Conservation (phyloP, 2,329 filamentous ascomycete genomes). For the Teratosphaeriaceae sp. region DNA sequence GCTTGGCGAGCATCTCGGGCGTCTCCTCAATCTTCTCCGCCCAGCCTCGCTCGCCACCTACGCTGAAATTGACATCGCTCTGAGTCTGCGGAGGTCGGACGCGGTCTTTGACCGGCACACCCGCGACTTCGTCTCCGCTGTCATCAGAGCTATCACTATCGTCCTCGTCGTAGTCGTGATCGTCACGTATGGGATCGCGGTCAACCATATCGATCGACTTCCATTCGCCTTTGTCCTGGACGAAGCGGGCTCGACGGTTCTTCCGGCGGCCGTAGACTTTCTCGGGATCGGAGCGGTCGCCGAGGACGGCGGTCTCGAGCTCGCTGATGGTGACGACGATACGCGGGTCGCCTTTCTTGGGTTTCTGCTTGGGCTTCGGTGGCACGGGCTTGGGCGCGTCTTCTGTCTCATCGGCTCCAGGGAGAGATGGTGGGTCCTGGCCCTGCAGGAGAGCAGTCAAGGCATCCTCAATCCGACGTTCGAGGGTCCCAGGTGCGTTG, state of each 20-base stretch:
- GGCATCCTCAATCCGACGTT: constrained; percentile 47
- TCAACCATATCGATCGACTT: constrained; percentile 40
- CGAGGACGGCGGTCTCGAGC: constrained; percentile 48
- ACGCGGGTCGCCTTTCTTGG: constrained; percentile 45
- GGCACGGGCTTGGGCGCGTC: constrained; percentile 12
- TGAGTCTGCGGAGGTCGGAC: constrained; percentile 35
- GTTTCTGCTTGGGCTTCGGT: constrained; percentile 24
- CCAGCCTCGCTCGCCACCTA: constrained; percentile 50
- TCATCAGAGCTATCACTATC: constrained; percentile 3
- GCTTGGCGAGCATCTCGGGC: constrained; percentile 44
- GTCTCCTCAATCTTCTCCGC: constrained; percentile 49
- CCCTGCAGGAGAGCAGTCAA: constrained; percentile 40
- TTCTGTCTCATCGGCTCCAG: not conserved
- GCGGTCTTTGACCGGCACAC: constrained; percentile 7
- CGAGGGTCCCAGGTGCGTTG: constrained; percentile 29
- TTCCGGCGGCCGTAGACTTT: constrained; percentile 41
- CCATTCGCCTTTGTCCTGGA: constrained; percentile 34
- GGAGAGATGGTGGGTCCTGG: constrained; percentile 11
- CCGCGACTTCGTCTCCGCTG: constrained; percentile 13
- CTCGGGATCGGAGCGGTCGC: constrained; percentile 37
- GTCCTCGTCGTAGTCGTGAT: not conserved
- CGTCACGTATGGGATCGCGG: constrained; percentile 1
- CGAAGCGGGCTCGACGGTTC: constrained; percentile 39
- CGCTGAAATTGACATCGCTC: constrained; percentile 51
- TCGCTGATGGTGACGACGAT: constrained; percentile 45